Base-by-base conservation (phyloP, 148 eudicot species). In the Camellia granthamiana region DNA sequence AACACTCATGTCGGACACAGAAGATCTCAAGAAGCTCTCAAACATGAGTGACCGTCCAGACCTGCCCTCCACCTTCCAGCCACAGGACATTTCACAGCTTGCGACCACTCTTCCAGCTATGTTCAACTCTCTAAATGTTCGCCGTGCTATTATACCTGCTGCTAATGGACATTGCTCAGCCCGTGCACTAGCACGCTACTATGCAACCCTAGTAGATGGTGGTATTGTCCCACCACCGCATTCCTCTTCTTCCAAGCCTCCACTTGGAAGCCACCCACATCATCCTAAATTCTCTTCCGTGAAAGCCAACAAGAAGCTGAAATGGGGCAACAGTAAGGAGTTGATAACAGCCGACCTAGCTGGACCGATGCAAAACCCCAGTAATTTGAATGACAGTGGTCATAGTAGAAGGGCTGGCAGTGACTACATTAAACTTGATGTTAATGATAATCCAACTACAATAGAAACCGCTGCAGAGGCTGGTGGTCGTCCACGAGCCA, bases 111-210 rank as follows among this genome's bases (percentile, higher is more conserved):
- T 91, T 59, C 93, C 95, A 2, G 89, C 90, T 62, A 75, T 92
- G 55, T 96, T 91, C 83, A 96, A 96, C 81, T 80, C 94, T 30
- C 98, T 96, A 49, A 79, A 86, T 63, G 86, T 89, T 14, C 98
- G 99, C 30, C 99, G 99, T 75, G 95, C 98, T 74, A 93, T 91
- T 47, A 89, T 96, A 76, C 99, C 99, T 15, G 92, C 99, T 69
- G 99, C 99, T 41, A 96, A 96, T 77, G 92, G 91, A 63, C 99
- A 96, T 81, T 96, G 97, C 87, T 96, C 99, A 46, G 99, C 99
- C 30, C 98, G 99, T 84, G 99, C 98, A 65, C 94, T 96, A 52
- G 99, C 99, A 0, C 94, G 99, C 68, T 96, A 96, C 83, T 96
- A 96, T 90, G 98, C 99, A 30, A 81, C 90, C 56, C 85, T 96